phyloP scores from a whole-genome alignment of 1,284 basidiomycete species.

The Rhodotorula sp. region DNA sequence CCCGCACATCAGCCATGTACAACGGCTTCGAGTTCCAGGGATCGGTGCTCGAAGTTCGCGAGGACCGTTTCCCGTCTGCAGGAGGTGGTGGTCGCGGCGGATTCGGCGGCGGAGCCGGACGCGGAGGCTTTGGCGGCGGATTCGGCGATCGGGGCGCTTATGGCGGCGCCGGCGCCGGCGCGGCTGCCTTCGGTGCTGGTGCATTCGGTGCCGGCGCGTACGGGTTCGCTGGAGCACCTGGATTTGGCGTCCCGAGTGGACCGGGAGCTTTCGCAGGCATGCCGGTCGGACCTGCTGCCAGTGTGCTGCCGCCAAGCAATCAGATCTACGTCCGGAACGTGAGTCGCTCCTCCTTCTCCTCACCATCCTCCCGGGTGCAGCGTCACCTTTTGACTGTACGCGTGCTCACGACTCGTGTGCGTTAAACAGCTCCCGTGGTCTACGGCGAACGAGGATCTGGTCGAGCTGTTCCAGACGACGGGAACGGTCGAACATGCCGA shows the following conservation, averaged over 20 bases:
- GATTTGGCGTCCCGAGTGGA: neutral
- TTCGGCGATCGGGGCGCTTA: constrained; percentile 21
- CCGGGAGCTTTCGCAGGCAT: constrained; percentile 39
- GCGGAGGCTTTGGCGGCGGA: constrained; percentile 25
- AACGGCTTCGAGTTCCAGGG: constrained; percentile 94
- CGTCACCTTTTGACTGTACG: neutral
- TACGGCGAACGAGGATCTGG: constrained; percentile 96
- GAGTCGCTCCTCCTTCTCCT: constrained; percentile 50
- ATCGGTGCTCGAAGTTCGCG: constrained; percentile 83
- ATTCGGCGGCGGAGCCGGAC: constrained; percentile 37
- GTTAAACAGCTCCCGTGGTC: constrained; percentile 83
- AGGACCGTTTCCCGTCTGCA: constrained; percentile 85
- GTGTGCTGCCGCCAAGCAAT: constrained; percentile 71
- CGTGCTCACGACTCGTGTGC: neutral
- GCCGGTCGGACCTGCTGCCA: constrained; percentile 31
- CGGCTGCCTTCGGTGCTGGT: constrained; percentile 47
- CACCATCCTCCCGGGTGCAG: no score
- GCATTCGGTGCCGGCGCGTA: neutral
- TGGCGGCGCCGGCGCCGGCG: constrained; percentile 41
- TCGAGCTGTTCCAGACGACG: constrained; percentile 96
- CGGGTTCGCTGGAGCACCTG: neutral
- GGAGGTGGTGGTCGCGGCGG: constrained; percentile 83
- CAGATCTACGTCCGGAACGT: constrained; percentile 98
- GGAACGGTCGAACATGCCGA: constrained; percentile 92
- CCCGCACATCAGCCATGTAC: constrained; percentile 68